A percentile compares a stretch with the other conserved stretches of the same genome.
Evolutionary conservation across 164 flowering plant species (phyloP).

Genomic region (grape (Vitis vinifera)): DNA sequence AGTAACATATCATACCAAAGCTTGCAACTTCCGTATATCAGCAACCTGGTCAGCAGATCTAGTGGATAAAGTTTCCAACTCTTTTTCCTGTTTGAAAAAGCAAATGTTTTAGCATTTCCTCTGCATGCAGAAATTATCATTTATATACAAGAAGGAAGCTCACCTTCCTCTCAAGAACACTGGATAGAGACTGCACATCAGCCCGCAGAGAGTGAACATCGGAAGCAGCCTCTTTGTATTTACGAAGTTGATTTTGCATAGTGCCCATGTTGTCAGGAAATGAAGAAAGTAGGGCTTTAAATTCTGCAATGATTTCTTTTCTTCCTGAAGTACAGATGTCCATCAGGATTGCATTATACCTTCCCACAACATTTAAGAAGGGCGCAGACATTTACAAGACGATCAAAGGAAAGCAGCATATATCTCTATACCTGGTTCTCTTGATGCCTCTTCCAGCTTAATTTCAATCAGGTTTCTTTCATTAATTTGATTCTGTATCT

Average conservation of each 20-base stretch:
- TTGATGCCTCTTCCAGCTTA: conserved; percentile 67
- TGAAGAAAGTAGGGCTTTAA: conserved; percentile 77
- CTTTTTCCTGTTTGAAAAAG: conserved; percentile 49
- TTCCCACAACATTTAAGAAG: background rate
- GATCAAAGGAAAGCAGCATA: conserved; percentile 7
- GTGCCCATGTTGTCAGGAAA: conserved; percentile 75
- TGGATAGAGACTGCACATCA: conserved; percentile 72
- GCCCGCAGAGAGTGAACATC: conserved; percentile 78
- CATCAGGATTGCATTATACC: conserved; percentile 4
- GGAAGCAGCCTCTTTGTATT: conserved; percentile 75
- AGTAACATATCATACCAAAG: conserved; percentile 51
- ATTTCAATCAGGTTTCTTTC: conserved; percentile 54
- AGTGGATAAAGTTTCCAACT: conserved; percentile 48
- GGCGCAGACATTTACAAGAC: background rate
- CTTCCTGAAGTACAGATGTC: conserved; percentile 58
- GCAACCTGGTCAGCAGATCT: conserved; percentile 60
- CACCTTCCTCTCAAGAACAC: conserved; percentile 76
- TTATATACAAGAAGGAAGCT: conserved; percentile 5
- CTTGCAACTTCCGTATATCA: conserved; percentile 59
- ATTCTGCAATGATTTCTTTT: conserved; percentile 78
- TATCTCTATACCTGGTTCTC: conserved; percentile 65
- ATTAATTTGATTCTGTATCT: conserved; percentile 53
- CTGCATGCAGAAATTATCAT: background rate
- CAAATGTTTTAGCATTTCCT: conserved; percentile 1
- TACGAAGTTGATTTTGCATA: conserved; percentile 76